Conservation (phyloP, 2,329 filamentous ascomycete genomes). For the Colletotrichum tofieldiae region DNA sequence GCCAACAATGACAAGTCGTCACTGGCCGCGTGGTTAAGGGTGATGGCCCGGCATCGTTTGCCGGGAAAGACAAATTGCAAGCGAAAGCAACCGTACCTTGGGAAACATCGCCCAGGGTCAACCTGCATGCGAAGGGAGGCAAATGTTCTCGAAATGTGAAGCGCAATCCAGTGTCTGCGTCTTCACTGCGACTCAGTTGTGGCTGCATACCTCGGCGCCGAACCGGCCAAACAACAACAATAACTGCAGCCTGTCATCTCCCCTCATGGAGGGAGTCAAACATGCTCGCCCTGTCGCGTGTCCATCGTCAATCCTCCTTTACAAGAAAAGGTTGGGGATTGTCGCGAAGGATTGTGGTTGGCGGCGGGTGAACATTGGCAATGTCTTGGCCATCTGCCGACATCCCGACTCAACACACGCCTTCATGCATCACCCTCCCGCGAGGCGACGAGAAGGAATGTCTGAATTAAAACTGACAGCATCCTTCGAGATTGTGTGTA, state of each 20-base stretch:
- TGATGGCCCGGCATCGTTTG: constrained; percentile 6
- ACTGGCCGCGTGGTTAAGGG: constrained; percentile 26
- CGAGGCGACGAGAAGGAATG: constrained; percentile 31
- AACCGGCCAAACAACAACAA: constrained; percentile 24
- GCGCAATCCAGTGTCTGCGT: constrained; percentile 3
- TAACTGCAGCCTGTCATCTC: not conserved
- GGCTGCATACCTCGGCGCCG: constrained; percentile 36
- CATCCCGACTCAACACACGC: constrained; percentile 21
- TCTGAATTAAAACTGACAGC: not conserved
- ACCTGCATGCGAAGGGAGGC: not conserved
- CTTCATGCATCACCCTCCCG: not conserved
- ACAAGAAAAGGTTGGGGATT: constrained; percentile 19
- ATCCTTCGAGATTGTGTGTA: constrained; percentile 13
- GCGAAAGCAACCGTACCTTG: not conserved
- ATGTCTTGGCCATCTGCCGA: constrained; percentile 34
- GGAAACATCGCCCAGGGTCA: not conserved
- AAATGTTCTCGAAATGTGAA: not conserved
- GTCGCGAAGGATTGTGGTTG: constrained; percentile 11
- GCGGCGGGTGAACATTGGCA: constrained; percentile 11
- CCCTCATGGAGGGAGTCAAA: not conserved
- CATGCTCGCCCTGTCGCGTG: constrained; percentile 23
- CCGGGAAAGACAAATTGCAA: not conserved
- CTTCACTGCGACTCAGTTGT: not conserved
- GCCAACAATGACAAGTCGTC: constrained; percentile 26
- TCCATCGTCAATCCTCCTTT: not conserved